phyloP scores from a whole-genome alignment of 78 protist species.

The Speleostelium caveatum region DNA sequence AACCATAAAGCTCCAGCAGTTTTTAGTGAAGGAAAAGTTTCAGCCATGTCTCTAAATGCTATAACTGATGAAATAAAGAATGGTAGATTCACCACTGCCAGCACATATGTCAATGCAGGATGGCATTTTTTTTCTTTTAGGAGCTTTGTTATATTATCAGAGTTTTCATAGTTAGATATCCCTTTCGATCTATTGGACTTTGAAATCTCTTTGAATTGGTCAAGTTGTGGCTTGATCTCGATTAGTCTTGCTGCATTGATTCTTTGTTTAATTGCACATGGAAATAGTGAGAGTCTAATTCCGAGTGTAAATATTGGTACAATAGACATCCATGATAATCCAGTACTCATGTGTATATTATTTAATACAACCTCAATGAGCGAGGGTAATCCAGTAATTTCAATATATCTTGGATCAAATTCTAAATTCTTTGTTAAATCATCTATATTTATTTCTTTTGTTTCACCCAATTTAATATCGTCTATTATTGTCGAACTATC shows the following conservation, averaged over 20 bases:
- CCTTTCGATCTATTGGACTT: constrained; percentile 2
- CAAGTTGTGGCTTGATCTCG: constrained; percentile 64
- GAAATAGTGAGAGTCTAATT: constrained; percentile 28
- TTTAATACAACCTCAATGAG: constrained; percentile 45
- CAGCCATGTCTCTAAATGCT: constrained; percentile 70
- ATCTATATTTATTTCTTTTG: background rate
- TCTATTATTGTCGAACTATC: no score
- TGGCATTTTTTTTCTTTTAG: constrained; percentile 59
- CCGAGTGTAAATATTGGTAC: constrained; percentile 43
- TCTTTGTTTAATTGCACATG: constrained; percentile 39
- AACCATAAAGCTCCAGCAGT: constrained; percentile 64
- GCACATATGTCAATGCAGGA: constrained; percentile 17
- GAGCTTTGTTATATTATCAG: constrained; percentile 2
- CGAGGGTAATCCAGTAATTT: constrained; percentile 67
- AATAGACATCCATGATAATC: constrained; percentile 57
- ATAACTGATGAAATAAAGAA: constrained; percentile 30
- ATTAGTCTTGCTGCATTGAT: constrained; percentile 18
- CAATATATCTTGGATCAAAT: constrained; percentile 35
- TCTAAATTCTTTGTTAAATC: background rate
- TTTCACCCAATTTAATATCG: no score
- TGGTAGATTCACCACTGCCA: constrained; percentile 60
- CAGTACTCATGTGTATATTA: constrained; percentile 4
- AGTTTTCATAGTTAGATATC: constrained; percentile 7
- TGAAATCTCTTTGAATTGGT: constrained; percentile 47
- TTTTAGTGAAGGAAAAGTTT: constrained; percentile 46